A percentile compares a stretch with the other conserved stretches of the same genome.
phyloP scores from a whole-genome alignment of 306 rosid genomes.

The Gleditsia sinensis region DNA sequence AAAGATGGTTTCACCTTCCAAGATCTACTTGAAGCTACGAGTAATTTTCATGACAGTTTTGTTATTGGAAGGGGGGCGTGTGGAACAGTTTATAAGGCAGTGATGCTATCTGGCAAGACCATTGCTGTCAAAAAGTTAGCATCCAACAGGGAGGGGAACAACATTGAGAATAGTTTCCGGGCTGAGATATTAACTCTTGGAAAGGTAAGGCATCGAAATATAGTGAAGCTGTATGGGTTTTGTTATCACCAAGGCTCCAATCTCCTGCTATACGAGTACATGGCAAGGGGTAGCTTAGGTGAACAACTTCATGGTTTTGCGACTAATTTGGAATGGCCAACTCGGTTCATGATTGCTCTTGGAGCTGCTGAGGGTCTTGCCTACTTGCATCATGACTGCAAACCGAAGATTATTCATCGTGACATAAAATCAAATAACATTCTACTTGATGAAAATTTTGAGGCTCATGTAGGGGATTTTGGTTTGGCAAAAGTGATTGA shows the following conservation, averaged over 20 bases:
- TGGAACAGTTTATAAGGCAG: slow-evolving; percentile 90
- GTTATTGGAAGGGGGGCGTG: slow-evolving; percentile 90
- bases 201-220: slow-evolving; percentile 89
- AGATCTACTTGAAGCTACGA: slow-evolving; percentile 88
- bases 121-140: slow-evolving; percentile 91
- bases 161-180: slow-evolving; percentile 77
- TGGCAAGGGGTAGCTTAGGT: slow-evolving; percentile 96
- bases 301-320: slow-evolving; percentile 77
- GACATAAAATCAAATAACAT: slow-evolving; percentile 95
- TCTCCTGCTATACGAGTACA: slow-evolving; percentile 87
- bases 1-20: slow-evolving; percentile 81
- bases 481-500: slow-evolving; percentile 98
- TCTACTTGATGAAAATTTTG: slow-evolving; percentile 80
- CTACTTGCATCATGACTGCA: slow-evolving; percentile 97
- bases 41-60: slow-evolving; percentile 73
- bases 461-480: slow-evolving; percentile 98
- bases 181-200: slow-evolving; percentile 94
- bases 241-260: slow-evolving; percentile 91
- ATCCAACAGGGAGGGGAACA: slow-evolving; percentile 85
- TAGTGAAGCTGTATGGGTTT: slow-evolving; percentile 86
- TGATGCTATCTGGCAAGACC: slow-evolving; percentile 67
- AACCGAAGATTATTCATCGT: slow-evolving; percentile 90
- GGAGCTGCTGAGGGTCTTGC: slow-evolving; percentile 99
- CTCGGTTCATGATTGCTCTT: slow-evolving; percentile 81
- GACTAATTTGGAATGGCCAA: slow-evolving; percentile 75